Percentiles rank a stretch among this genome's conserved stretches.
These are phyloP conservation scores for Populus hybrid DNA, from an alignment of 441 rosid species.

Conservation along the genomic window DNA sequence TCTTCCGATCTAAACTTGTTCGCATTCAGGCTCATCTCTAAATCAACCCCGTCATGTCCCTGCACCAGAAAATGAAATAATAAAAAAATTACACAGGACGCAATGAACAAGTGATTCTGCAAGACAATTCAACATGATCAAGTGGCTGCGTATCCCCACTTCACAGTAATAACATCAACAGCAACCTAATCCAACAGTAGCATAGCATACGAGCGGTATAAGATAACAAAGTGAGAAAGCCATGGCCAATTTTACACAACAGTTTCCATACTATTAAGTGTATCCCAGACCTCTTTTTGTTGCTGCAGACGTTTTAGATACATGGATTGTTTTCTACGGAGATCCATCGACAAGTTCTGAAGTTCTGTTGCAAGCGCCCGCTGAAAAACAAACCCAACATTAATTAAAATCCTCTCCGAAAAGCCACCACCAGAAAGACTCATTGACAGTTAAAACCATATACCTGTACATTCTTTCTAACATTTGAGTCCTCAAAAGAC, in stretches of 20 bases:
- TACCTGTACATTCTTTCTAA: conserved; percentile 87
- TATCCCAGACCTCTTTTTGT: conserved; percentile 58
- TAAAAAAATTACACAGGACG: background rate
- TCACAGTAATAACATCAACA: background rate
- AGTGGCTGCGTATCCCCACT: too few species aligned
- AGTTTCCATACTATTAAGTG: background rate
- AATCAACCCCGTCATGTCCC: conserved; percentile 64
- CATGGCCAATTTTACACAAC: conserved; percentile 4
- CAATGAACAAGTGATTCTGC: background rate
- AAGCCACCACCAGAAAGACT: background rate
- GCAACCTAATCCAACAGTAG: background rate
- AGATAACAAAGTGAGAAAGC: background rate
- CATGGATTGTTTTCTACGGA: conserved; percentile 73
- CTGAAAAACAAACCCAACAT: conserved; percentile 39
- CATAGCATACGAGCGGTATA: conserved; percentile 1
- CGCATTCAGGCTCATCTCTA: conserved; percentile 66
- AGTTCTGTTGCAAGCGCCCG: conserved; percentile 86
- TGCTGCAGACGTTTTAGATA: conserved; percentile 75
- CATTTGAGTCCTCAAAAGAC: conserved; percentile 75
- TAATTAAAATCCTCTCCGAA: conserved; percentile 5
- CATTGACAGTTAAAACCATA: background rate
- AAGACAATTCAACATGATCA: background rate
- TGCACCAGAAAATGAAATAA: conserved; percentile 28
- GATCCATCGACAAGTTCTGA: conserved; percentile 75
- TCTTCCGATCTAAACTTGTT: conserved; percentile 50